Evolutionary conservation across 176 grass and related monocot species (phyloP).

Genomic region (Thalia dealbata): DNA sequence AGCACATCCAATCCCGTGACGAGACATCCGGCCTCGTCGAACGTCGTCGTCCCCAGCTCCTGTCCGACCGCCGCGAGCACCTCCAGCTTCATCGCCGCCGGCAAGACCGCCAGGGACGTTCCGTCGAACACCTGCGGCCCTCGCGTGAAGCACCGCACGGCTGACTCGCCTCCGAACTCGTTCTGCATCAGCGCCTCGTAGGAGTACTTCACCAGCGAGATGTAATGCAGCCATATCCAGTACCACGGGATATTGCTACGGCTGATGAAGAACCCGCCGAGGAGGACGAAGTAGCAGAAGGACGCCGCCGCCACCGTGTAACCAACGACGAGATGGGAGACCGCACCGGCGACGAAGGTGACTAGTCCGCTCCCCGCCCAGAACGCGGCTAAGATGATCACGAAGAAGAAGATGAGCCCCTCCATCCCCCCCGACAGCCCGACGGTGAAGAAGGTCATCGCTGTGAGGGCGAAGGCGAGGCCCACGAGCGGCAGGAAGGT

Average conservation of each 20-base stretch:
- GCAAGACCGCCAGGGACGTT: background rate
- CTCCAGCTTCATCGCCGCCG: background rate
- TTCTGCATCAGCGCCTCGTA: conserved; percentile 81
- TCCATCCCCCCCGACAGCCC: background rate
- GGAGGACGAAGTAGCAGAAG: conserved; percentile 7
- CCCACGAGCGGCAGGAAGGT: background rate
- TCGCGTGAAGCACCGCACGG: background rate
- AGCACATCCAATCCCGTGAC: background rate
- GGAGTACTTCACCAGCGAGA: conserved; percentile 71
- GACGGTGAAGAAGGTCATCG: conserved; percentile 11
- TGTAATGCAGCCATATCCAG: conserved; percentile 98
- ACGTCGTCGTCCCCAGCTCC: background rate
- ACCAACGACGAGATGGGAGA: background rate
- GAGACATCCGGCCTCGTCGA: background rate
- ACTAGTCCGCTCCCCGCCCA: conserved; percentile 9
- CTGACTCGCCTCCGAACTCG: conserved; percentile 32
- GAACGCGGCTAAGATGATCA: background rate
- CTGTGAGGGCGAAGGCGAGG: background rate
- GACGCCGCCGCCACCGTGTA: background rate
- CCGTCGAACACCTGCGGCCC: background rate
- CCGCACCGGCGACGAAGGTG: conserved; percentile 1
- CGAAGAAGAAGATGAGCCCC: background rate
- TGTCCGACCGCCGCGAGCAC: background rate
- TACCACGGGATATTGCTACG: conserved; percentile 9
- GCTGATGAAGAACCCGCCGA: conserved; percentile 15